These are phyloP conservation scores for Trichoderma endophyticum DNA, from an alignment of 2,329 filamentous ascomycete genomes.

Conservation along the genomic window DNA sequence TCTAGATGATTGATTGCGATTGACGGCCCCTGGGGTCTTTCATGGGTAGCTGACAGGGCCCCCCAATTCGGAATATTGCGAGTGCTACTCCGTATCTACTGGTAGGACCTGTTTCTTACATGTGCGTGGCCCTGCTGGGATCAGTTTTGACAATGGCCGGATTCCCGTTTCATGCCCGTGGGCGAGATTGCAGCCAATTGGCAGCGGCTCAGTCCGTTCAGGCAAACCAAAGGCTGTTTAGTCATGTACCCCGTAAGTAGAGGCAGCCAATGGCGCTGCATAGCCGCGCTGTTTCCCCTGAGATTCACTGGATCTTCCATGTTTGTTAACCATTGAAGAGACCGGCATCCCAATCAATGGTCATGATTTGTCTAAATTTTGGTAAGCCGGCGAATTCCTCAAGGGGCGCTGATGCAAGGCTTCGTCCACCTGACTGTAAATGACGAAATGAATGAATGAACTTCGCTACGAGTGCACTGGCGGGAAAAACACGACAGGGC, in stretches of 20 bases:
- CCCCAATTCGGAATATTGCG: not conserved
- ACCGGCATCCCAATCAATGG: not conserved
- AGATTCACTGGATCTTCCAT: not conserved
- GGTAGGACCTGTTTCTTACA: not conserved
- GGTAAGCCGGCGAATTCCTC: not conserved
- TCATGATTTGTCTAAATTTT: not conserved
- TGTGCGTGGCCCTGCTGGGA: not conserved
- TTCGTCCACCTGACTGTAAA: not conserved
- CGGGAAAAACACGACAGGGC: not conserved
- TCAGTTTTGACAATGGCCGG: not conserved
- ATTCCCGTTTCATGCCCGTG: not conserved
- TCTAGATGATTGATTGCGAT: slow-evolving; percentile 5
- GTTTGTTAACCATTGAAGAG: not conserved
- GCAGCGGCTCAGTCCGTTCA: not conserved
- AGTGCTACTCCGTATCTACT: not conserved
- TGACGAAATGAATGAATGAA: not conserved
- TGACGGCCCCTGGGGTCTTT: not conserved
- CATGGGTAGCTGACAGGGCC: not conserved
- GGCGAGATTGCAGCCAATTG: not conserved
- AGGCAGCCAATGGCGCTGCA: not conserved
- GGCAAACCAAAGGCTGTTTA: no score
- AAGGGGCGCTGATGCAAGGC: not conserved
- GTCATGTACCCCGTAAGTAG: not conserved
- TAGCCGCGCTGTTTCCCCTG: not conserved
- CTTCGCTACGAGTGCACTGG: not conserved